Evolutionary conservation across 768 basidiomycete genomes (phyloP).

Genomic region (Russula compacta): DNA sequence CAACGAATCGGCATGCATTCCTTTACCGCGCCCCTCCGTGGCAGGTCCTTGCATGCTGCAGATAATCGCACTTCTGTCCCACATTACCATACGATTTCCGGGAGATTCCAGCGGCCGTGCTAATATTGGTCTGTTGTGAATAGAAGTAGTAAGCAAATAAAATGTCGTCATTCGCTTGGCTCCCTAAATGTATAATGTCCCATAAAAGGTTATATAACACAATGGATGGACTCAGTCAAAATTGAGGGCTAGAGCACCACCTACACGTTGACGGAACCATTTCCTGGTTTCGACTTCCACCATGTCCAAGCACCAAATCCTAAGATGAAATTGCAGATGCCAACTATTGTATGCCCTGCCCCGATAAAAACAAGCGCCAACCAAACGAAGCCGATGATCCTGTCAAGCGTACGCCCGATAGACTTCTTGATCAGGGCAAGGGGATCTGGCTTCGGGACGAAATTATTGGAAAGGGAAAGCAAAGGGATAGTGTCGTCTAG

Average conservation of each 20-base stretch:
- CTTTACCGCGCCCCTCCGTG: background rate
- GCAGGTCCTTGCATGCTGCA: background rate
- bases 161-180: background rate
- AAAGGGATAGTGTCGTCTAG: constrained; percentile 29
- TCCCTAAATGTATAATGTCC: background rate
- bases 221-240: background rate
- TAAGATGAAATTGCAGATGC: constrained; percentile 63
- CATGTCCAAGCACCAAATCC: constrained; percentile 59
- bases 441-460: constrained; percentile 46
- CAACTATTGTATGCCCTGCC: constrained; percentile 62
- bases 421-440: constrained; percentile 48
- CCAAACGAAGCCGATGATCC: constrained; percentile 73
- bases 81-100: background rate
- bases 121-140: background rate
- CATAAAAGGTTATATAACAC: background rate
- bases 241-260: background rate
- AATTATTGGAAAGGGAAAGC: constrained; percentile 43
- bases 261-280: constrained; percentile 6
- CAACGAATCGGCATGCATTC: background rate
- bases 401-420: constrained; percentile 58
- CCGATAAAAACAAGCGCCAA: constrained; percentile 66
- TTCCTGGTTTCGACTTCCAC: constrained; percentile 21
- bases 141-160: background rate
- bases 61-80: background rate
- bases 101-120: background rate